Evolutionary conservation across 1,284 basidiomycete genomes (phyloP).

Genomic region (Papiliotrema flavescens): DNA sequence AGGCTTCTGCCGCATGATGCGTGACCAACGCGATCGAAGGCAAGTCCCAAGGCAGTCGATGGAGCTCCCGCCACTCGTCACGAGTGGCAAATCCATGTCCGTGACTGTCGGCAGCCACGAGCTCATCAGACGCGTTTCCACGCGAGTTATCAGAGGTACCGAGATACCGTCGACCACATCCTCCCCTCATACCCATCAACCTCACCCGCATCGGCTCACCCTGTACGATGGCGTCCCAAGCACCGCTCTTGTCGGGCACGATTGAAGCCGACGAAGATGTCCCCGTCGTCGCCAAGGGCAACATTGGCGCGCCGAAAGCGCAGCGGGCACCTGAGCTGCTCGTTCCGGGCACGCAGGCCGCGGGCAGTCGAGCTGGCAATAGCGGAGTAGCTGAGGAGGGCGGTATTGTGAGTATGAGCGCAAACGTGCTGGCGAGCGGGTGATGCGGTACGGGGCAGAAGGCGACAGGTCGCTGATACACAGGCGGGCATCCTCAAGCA

Average conservation of each 20-base stretch:
- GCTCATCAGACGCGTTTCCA: too few relatives aligned
- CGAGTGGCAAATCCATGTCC: too few relatives aligned
- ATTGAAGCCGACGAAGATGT: slow-evolving; percentile 49
- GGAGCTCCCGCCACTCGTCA: too few relatives aligned
- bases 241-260: slow-evolving; percentile 46
- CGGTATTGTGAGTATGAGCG: slow-evolving; percentile 40
- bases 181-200: too few relatives aligned
- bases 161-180: too few relatives aligned
- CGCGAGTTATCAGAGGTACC: too few relatives aligned
- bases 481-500: slow-evolving; percentile 49
- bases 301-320: slow-evolving; percentile 31
- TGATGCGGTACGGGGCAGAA: too few relatives aligned
- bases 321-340: slow-evolving; percentile 34
- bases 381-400: slow-evolving; percentile 34
- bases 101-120: too few relatives aligned
- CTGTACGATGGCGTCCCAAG: slow-evolving; percentile 26
- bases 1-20: too few relatives aligned
- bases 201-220: not conserved
- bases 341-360: slow-evolving; percentile 39
- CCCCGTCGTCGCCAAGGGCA: slow-evolving; percentile 31
- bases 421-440: not conserved
- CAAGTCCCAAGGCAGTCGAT: too few relatives aligned
- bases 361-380: not conserved
- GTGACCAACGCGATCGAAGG: too few relatives aligned
- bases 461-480: slow-evolving; percentile 3